Conservation (phyloP, 352 stramenopile species). For the Pythium grandisporangium region DNA sequence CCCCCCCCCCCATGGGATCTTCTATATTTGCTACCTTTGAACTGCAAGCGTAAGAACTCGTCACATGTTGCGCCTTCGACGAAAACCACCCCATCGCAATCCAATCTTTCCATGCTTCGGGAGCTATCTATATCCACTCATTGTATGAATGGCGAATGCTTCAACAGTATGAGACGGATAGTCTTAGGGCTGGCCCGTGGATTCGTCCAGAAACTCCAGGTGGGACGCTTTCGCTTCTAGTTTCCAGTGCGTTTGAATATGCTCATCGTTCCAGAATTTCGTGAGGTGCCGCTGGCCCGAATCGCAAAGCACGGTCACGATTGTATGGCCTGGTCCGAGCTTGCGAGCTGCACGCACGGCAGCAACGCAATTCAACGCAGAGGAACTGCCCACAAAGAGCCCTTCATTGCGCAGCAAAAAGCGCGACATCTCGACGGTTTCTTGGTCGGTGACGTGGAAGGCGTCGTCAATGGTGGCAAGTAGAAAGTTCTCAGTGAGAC, state of each 20-base stretch:
- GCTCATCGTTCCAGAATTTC: constrained; percentile 83
- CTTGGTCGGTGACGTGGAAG: constrained; percentile 89
- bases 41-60: no score
- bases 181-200: constrained; percentile 49
- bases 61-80: no score
- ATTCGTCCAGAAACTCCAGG: constrained; percentile 69
- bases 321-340: constrained; percentile 68
- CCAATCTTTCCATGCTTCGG: no score
- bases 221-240: constrained; percentile 35
- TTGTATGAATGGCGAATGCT: neutral
- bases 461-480: constrained; percentile 86
- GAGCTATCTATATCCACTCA: no score
- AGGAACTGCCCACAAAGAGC: constrained; percentile 91
- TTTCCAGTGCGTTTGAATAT: constrained; percentile 62
- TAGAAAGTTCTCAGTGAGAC: constrained; percentile 95
- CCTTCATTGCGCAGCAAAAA: constrained; percentile 94
- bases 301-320: constrained; percentile 86
- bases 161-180: constrained; percentile 1
- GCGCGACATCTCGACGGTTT: constrained; percentile 97
- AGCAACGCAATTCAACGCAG: constrained; percentile 79
- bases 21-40: no score
- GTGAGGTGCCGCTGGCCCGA: constrained; percentile 84
- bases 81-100: no score
- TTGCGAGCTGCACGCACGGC: constrained; percentile 62
- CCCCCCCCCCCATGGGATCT: no score